Evolutionary conservation across 2,329 filamentous ascomycete genomes (phyloP).

Genomic region (Periconia digitata): DNA sequence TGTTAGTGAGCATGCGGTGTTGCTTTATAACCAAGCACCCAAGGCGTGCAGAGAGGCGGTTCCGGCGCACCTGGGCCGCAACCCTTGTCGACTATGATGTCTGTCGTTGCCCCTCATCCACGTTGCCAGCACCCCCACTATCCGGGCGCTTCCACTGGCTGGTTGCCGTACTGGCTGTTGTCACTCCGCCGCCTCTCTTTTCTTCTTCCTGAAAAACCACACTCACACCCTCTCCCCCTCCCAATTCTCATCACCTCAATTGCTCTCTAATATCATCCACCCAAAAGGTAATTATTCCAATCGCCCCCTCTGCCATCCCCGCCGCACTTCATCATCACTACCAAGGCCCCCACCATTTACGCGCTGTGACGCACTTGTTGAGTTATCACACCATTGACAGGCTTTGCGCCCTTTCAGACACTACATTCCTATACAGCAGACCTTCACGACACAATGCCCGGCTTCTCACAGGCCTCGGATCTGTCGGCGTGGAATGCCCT

Average conservation of each 20-base stretch:
- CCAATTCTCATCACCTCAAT: no score
- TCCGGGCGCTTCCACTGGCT: conserved; percentile 14
- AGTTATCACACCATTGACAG: conserved; percentile 9
- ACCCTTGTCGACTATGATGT: conserved; percentile 10
- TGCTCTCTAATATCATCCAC: no score
- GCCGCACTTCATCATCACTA: neutral
- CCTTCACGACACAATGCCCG: conserved; percentile 49
- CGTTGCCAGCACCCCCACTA: conserved; percentile 3
- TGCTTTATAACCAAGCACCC: conserved; percentile 27
- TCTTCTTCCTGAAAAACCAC: no score
- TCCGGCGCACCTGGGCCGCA: conserved; percentile 4
- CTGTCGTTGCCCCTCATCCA: neutral
- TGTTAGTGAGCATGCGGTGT: conserved; percentile 30
- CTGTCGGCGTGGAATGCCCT: conserved; percentile 87
- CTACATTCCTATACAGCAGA: conserved; percentile 9
- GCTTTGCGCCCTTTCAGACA: conserved; percentile 24
- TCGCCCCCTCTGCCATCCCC: conserved; percentile 2
- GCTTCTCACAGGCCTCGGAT: conserved; percentile 81
- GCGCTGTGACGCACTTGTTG: conserved; percentile 9
- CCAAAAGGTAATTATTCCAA: neutral
- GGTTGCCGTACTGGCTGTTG: neutral
- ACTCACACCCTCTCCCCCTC: no score
- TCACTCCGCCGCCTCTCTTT: no score
- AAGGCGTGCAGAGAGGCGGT: conserved; percentile 16
- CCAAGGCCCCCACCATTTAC: no score